These are phyloP conservation scores for Codiaeum variegatum DNA, from an alignment of 441 rosid genomes.

Conservation along the genomic window DNA sequence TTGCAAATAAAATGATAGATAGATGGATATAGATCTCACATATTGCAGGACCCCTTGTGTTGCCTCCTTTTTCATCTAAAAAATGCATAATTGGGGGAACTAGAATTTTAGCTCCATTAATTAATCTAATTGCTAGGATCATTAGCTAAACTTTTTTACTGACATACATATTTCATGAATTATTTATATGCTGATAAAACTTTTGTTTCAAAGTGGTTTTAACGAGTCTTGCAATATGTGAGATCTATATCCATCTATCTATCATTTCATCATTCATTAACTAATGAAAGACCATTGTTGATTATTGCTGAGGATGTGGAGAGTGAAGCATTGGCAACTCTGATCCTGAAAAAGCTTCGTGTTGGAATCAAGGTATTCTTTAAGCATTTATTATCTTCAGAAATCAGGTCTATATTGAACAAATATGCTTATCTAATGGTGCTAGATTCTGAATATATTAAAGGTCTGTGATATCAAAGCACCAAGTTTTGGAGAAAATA, in stretches of 20 bases:
- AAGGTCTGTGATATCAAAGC: conserved; percentile 87
- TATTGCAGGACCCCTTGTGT: no score
- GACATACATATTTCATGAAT: conserved; percentile 12
- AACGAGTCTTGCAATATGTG: no score
- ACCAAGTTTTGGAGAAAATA: conserved; percentile 89
- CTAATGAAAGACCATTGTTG: conserved; percentile 72
- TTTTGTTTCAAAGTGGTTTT: conserved; percentile 93
- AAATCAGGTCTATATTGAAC: background rate
- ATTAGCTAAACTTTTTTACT: no score
- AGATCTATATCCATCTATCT: no score
- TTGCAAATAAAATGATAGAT: no score
- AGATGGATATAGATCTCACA: no score
- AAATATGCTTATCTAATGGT: background rate
- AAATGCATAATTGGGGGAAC: no score
- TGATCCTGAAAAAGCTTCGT: conserved; percentile 79
- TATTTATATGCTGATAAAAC: conserved; percentile 63
- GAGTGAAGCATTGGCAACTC: conserved; percentile 84
- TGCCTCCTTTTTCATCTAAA: no score
- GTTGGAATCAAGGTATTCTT: conserved; percentile 75
- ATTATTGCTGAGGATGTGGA: conserved; percentile 84
- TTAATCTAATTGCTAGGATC: no score
- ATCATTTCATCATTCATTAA: no score
- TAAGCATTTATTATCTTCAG: background rate
- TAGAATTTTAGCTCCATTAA: no score
- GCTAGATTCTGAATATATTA: background rate